Evolutionary conservation across 2,329 filamentous ascomycete species (phyloP).

Genomic region (Aspergillus ibericus): DNA sequence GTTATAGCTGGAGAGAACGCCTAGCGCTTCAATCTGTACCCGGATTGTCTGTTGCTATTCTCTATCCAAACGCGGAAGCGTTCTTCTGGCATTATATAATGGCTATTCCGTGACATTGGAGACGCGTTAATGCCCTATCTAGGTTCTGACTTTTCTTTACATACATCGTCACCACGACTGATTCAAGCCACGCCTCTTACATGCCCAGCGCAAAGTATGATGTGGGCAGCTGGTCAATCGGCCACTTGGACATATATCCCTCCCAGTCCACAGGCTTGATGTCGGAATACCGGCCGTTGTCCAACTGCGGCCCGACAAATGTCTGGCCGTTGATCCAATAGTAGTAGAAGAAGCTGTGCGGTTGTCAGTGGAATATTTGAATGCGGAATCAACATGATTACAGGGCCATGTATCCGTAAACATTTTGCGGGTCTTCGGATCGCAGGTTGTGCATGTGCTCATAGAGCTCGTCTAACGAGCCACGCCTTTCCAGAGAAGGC

Average conservation of each 20-base stretch:
- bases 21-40: no score
- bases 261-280: conserved; percentile 13
- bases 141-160: no score
- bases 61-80: no score
- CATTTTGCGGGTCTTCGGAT: conserved; percentile 12
- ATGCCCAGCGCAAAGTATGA: conserved; percentile 1
- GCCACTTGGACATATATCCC: conserved; percentile 1
- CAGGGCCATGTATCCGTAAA: conserved; percentile 19
- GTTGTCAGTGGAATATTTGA: no score
- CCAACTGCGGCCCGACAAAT: conserved; percentile 7
- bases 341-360: conserved; percentile 18
- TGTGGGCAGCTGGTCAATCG: neutral
- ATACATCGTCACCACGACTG: no score
- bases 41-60: no score
- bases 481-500: conserved; percentile 22
- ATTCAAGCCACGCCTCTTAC: no score
- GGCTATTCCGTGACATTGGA: no score
- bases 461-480: conserved; percentile 31
- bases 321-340: conserved; percentile 20
- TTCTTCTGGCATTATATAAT: no score
- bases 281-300: conserved; percentile 9
- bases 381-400: neutral
- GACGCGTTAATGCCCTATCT: no score
- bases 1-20: no score
- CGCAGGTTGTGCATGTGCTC: conserved; percentile 25